Percentiles rank a stretch among this genome's conserved stretches.
phyloP scores from a whole-genome alignment of 1,284 basidiomycete species.

The Apiotrichum akiyoshidainum region DNA sequence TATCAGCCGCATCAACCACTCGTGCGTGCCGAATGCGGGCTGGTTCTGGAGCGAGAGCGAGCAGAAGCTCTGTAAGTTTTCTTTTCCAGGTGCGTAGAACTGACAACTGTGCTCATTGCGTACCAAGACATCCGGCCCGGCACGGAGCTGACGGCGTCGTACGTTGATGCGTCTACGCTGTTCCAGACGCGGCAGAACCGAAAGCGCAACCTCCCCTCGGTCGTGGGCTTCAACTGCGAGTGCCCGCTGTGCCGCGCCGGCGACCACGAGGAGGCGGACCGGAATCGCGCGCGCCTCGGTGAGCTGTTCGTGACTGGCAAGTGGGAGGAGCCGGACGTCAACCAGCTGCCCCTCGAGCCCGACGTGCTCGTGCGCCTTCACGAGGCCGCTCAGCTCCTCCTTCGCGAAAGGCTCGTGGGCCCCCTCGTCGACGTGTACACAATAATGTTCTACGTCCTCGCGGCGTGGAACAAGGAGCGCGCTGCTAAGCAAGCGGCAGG shows the following conservation, averaged over 20 bases:
- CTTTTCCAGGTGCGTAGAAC: neutral
- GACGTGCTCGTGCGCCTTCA: neutral
- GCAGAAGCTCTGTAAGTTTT: conserved; percentile 11
- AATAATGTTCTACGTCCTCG: neutral
- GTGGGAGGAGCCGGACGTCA: neutral
- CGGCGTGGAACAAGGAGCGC: neutral
- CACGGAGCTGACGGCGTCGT: conserved; percentile 24
- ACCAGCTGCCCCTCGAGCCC: neutral
- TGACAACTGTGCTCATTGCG: conserved; percentile 19
- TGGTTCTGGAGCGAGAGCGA: conserved; percentile 27
- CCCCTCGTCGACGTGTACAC: neutral
- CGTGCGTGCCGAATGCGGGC: conserved; percentile 26
- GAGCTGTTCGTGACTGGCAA: neutral
- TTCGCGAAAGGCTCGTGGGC: neutral
- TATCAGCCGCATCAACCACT: conserved; percentile 28
- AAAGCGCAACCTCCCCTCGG: neutral
- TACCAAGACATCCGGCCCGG: conserved; percentile 10
- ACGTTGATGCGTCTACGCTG: conserved; percentile 7
- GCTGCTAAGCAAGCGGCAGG: neutral
- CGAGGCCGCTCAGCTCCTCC: neutral
- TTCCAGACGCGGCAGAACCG: neutral
- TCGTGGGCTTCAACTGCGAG: conserved; percentile 8
- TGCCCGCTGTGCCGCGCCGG: neutral
- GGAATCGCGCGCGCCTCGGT: neutral
- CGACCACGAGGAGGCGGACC: neutral